Evolutionary conservation across 2,329 filamentous ascomycete genomes (phyloP).

Genomic region (Pseudogymnoascus sp.): DNA sequence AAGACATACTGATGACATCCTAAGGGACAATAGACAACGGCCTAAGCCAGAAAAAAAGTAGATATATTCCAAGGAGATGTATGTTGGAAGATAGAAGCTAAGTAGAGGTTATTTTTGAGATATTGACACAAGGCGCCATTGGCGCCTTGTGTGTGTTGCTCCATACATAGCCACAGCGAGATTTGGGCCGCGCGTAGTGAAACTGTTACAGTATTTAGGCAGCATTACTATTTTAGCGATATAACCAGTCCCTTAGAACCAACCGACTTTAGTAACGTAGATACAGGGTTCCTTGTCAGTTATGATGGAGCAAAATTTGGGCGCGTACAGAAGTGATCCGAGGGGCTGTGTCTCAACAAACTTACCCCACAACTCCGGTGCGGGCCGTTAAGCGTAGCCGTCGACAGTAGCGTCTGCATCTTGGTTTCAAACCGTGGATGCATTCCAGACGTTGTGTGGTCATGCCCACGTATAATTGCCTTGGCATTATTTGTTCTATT

Average conservation of each 20-base stretch:
- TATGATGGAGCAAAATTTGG: not conserved
- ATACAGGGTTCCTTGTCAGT: not conserved
- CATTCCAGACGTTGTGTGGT: not conserved
- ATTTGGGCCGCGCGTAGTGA: not conserved
- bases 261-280: not conserved
- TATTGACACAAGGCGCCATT: not conserved
- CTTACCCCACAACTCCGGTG: not conserved
- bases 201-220: not conserved
- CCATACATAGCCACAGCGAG: not conserved
- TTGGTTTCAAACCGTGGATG: not conserved
- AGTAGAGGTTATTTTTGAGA: not conserved
- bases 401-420: not conserved
- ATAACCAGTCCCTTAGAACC: not conserved
- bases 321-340: not conserved
- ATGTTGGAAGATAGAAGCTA: not conserved
- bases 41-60: not conserved
- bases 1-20: constrained; percentile 8
- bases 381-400: not conserved
- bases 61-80: not conserved
- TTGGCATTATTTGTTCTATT: not conserved
- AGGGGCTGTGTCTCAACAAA: not conserved
- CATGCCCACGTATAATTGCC: not conserved
- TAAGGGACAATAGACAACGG: not conserved
- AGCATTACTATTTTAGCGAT: not conserved
- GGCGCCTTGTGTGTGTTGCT: not conserved